Conservation (phyloP, 108 stramenopile genomes). For the Cyclotella cryptica region DNA sequence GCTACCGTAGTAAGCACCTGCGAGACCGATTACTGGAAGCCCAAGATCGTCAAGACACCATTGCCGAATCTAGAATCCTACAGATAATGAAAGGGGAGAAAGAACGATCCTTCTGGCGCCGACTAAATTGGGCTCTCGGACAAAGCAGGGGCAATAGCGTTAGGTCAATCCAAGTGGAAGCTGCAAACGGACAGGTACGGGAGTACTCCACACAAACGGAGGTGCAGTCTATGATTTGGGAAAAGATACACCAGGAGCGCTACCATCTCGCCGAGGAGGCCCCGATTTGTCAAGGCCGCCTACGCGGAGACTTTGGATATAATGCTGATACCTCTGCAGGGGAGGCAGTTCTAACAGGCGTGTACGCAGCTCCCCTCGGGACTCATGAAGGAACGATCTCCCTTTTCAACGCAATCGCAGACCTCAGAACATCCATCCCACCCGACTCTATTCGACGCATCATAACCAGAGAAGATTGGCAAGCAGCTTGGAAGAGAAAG, state of each 20-base stretch:
- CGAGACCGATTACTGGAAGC: slow-evolving; percentile 2
- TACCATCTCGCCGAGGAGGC: too few relatives aligned
- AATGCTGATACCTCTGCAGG: too few relatives aligned
- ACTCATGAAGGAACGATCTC: neutral
- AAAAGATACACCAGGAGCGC: too few relatives aligned
- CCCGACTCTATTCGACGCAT: neutral
- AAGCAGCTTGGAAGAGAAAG: neutral
- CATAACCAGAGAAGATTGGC: neutral
- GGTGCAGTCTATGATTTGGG: neutral
- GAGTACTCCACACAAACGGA: neutral
- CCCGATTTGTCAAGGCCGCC: too few relatives aligned
- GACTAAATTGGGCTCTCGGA: slow-evolving; percentile 7
- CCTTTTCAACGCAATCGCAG: neutral
- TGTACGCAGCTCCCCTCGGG: neutral
- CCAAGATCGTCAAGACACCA: neutral
- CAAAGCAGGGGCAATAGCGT: neutral
- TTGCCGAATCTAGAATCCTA: slow-evolving; percentile 13
- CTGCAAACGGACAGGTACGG: neutral
- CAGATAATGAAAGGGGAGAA: slow-evolving; percentile 28
- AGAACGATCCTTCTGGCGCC: slow-evolving; percentile 23
- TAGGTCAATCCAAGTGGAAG: slow-evolving; percentile 5
- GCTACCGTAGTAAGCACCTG: slow-evolving; percentile 21
- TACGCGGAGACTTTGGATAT: too few relatives aligned
- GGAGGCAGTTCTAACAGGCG: neutral
- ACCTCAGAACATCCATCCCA: neutral